Base-by-base conservation (phyloP, 2,329 filamentous ascomycete genomes). In the Aspergillus bombycis region DNA sequence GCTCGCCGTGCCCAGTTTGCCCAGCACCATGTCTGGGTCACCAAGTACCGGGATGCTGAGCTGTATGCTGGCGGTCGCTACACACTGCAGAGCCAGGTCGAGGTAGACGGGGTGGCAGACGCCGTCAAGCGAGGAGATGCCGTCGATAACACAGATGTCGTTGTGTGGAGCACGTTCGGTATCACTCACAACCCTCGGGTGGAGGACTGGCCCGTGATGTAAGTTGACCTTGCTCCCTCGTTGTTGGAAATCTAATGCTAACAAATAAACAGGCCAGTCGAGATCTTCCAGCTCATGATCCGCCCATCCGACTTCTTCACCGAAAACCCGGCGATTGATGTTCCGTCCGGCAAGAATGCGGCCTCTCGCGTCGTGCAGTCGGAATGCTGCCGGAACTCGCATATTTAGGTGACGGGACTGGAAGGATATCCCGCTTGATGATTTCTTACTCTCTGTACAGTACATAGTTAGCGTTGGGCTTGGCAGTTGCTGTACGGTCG, bases 21-120 rank as follows among this genome's bases (percentile, higher is more conserved):
- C 1, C 82, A 85, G 62, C 84, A 85, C 66, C 82, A 85, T 30
- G 78, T 86, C 54, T 87, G 85, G 77, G 81, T 86, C 5, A 86
- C 84, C 0, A 79, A 80, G 41, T 82, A 86, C 68, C 76, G 74
- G 3, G 84, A 86, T 30, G 77, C 75, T 3, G 84, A 86, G 68
- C 72, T 85, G 2, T 86, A 82, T 65, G 81, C 84, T 0, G 83
- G 81, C n/a, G 84, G 85, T 0, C 80, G 81, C 41, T 85, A 85
- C 67, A 86, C 85, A 0, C 81, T 86, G 62, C 85, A 87, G 69
- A 78, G 77, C 54, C 77, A 81, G 21, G 71, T 79, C 46, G 77
- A 82, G 43, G 69, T 75, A 8, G 70, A 75, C 19, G 74, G 74
- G 36, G 74, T 77, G 6, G 69, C 75, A 1, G 75, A 76, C 63